Base-by-base conservation (phyloP, 805 yeast genomes). In the Ogataea henricii region DNA sequence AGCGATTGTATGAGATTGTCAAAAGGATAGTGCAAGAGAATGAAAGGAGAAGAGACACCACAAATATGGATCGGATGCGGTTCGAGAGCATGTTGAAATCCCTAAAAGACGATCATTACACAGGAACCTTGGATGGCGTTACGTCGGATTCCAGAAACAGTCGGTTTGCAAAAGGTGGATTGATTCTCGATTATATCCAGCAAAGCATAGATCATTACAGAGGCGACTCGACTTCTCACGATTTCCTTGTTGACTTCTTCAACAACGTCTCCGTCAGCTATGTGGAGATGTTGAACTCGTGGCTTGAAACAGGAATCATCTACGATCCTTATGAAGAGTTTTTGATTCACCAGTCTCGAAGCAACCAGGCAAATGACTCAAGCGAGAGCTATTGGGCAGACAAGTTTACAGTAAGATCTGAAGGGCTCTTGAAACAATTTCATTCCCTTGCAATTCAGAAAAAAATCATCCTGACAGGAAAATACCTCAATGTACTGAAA, bases 291-390 rank as follows among this genome's bases (percentile, higher is more conserved):
- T 70, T 94, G 8, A 83, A 86, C 55, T 62, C 69, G n/a, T 94
- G 99, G 99, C 72, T 92, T 14, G 73, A 76, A 4, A 69, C 74
- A 41, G 99, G 99, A 0, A 70, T 72, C 5, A 71, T 94, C 8
- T 76, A 79, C 52, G 99, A 94, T 57, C 89, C 88, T 0, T 82
- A 81, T 60, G 81, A 83, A 33, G 99, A 92, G 64, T 94, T 94
- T 62, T 68, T 90, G 60, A 79, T 94, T n/a, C 74, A 78, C 23
- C 69, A 76, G 55, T 43, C 58, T 3, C 39, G 26, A 2, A 23
- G 41, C 3, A 41, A 48, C 14, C 37, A 36, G 2, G 16, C 39
- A 6, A 34, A 42, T 4, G 49, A 58, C 49, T 47, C 55, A 20
- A 57, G 78, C 52, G 89, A 85, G 51, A 76, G 81, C 42, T 78